Base-by-base conservation (phyloP, 768 basidiomycete genomes). In the Mycena capillaripes region DNA sequence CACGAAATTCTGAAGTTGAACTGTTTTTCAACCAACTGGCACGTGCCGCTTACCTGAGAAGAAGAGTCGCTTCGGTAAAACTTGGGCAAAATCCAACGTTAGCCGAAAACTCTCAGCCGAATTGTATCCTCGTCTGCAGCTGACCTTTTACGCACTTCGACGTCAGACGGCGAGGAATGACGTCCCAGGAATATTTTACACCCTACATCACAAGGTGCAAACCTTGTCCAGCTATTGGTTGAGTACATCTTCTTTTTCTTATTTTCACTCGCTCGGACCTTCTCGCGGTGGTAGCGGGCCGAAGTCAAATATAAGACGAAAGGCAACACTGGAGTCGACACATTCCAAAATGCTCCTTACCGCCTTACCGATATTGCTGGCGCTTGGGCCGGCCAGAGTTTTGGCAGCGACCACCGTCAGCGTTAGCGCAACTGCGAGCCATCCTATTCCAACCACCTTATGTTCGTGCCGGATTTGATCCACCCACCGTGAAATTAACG, bases 381-480 rank as follows among this genome's bases (percentile, higher is more conserved):
- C 21, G 23, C 4, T n/a, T 63, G 12, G 30, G 1, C 42, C 52
- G 21, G 17, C 53, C 7, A 23, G 59, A 21, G 53, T n/a, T 34
- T 10, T 16, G 10, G 80, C 77, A 9, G 77, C 76, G 19, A 80
- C 80, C 1, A 78, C 80, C 19, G 74, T 76, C 53, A 56, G 19
- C 21, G 78, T 81, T 52, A 81, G 79, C 56, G 72, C 80, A 48
- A 78, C 79, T 16, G 77, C 81, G 2, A 79, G 78, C 57, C 81
- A 82, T 74, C 70, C 81, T 14, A 77, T 81, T 66, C 80, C 81
- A 17, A 80, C 79, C 14, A 79, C 79, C 17, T 57, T 82, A 69
- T 82, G 81, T 80, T 42, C 56, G 80, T 76, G 59, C 42, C 46
- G 9, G n/a, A 30, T 42, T 21, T 38, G 25, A 12, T 25, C 6